These are phyloP conservation scores for Omphalea diandra DNA, from an alignment of 441 rosid genomes.

Conservation along the genomic window DNA sequence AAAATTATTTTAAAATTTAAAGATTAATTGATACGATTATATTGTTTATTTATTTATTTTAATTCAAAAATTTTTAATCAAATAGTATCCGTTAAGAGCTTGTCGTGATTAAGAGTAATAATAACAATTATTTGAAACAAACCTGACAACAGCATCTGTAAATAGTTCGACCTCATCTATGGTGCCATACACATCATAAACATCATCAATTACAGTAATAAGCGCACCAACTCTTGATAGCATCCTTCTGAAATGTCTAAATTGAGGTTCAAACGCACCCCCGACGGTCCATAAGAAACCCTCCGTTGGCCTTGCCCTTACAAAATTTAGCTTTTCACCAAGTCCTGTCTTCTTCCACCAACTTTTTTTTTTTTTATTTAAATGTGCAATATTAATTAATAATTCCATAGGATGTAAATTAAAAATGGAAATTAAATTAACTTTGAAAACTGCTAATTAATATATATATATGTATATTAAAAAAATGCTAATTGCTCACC, in stretches of 20 bases:
- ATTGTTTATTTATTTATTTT: too few relatives aligned
- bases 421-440: too few relatives aligned
- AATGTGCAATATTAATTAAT: too few relatives aligned
- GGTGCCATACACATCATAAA: constrained; percentile 22
- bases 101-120: too few relatives aligned
- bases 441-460: too few relatives aligned
- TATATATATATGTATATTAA: neutral
- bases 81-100: too few relatives aligned
- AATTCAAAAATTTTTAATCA: too few relatives aligned
- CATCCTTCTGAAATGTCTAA: constrained; percentile 10
- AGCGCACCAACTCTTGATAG: neutral
- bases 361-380: too few relatives aligned
- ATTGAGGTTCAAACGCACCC: constrained; percentile 8
- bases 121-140: neutral
- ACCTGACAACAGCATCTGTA: constrained; percentile 21
- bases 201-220: constrained; percentile 19
- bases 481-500: constrained; percentile 16
- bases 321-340: constrained; percentile 11
- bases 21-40: too few relatives aligned
- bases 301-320: constrained; percentile 18
- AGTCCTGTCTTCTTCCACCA: constrained; percentile 28
- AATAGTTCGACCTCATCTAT: constrained; percentile 19
- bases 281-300: constrained; percentile 16
- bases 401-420: too few relatives aligned
- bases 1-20: too few relatives aligned